These are phyloP conservation scores for Medakamo hakoo DNA, from an alignment of 139 green algal species.

Conservation along the genomic window DNA sequence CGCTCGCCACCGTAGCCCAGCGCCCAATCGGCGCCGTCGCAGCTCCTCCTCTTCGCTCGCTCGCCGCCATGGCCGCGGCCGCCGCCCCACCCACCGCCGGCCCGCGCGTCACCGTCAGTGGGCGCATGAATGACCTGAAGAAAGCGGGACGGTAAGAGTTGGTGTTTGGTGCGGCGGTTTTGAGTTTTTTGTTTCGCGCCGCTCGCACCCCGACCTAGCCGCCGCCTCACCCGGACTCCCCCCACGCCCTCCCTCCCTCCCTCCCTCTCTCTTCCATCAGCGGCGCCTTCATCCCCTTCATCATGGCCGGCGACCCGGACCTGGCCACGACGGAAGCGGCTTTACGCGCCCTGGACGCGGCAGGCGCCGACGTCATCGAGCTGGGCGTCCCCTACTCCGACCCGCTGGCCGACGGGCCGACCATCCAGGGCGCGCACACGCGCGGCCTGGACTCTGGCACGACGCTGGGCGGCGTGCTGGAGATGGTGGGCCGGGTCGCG, in stretches of 20 bases:
- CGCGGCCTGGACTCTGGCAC: constrained; percentile 61
- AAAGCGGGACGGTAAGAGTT: constrained; percentile 26
- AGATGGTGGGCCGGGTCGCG: constrained; percentile 35
- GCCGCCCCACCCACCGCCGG: background rate
- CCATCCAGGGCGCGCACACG: constrained; percentile 85
- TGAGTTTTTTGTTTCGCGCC: too few relatives aligned
- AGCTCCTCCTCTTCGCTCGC: too few relatives aligned
- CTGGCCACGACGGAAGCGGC: constrained; percentile 69
- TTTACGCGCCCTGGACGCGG: constrained; percentile 45
- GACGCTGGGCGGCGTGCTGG: constrained; percentile 63
- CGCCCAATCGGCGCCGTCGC: too few relatives aligned
- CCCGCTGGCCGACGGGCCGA: constrained; percentile 86
- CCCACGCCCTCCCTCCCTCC: too few relatives aligned
- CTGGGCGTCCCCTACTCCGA: constrained; percentile 88
- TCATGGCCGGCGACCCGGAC: constrained; percentile 87
- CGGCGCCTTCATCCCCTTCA: constrained; percentile 86
- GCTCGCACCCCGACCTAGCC: too few relatives aligned
- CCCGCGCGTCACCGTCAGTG: constrained; percentile 4
- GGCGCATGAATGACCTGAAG: constrained; percentile 43
- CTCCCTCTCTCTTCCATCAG: constrained; percentile 14
- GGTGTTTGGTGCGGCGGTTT: background rate
- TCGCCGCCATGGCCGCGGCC: background rate
- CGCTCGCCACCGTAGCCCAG: too few relatives aligned
- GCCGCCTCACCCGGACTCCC: too few relatives aligned
- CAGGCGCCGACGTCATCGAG: constrained; percentile 86